A percentile compares a stretch with the other conserved stretches of the same genome.
Evolutionary conservation across 306 rosid species (phyloP).

Genomic region (Fragaria iinumae): DNA sequence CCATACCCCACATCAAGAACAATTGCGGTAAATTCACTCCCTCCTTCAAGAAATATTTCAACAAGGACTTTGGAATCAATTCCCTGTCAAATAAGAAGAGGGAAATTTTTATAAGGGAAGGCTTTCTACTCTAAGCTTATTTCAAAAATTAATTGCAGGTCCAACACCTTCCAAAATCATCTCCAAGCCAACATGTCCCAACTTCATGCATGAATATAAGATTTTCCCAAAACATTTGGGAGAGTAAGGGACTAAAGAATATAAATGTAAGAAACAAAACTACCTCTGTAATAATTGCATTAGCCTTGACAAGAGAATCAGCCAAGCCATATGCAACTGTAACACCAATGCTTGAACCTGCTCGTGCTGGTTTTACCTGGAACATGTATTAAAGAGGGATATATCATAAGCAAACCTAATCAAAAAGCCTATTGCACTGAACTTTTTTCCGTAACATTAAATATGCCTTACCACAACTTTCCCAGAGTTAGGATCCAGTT

Average conservation of each 20-base stretch:
- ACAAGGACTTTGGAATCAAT: constrained; percentile 78
- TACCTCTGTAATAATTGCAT: constrained; percentile 76
- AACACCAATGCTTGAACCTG: constrained; percentile 96
- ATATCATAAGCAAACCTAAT: constrained; percentile 11
- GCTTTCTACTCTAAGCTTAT: not conserved
- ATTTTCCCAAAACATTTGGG: not conserved
- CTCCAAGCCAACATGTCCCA: constrained; percentile 3
- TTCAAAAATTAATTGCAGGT: constrained; percentile 5
- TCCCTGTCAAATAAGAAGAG: constrained; percentile 50
- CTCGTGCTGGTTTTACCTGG: constrained; percentile 90
- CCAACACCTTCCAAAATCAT: not conserved
- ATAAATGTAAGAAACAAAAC: not conserved
- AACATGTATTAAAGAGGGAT: constrained; percentile 17
- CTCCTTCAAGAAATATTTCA: constrained; percentile 92
- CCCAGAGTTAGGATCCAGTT: constrained; percentile 62
- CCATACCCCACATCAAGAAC: constrained; percentile 91
- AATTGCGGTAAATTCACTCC: constrained; percentile 93
- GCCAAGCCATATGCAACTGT: constrained; percentile 81
- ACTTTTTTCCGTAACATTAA: constrained; percentile 14
- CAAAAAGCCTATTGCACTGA: constrained; percentile 18
- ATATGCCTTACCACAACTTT: constrained; percentile 83
- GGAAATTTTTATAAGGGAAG: constrained; percentile 20
- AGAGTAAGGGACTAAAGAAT: not conserved
- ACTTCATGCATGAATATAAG: not conserved
- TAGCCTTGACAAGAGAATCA: constrained; percentile 70